A percentile compares a stretch with the other conserved stretches of the same genome.
Evolutionary conservation across 1,284 basidiomycete species (phyloP).

Genomic region (Apiotrichum gracile): DNA sequence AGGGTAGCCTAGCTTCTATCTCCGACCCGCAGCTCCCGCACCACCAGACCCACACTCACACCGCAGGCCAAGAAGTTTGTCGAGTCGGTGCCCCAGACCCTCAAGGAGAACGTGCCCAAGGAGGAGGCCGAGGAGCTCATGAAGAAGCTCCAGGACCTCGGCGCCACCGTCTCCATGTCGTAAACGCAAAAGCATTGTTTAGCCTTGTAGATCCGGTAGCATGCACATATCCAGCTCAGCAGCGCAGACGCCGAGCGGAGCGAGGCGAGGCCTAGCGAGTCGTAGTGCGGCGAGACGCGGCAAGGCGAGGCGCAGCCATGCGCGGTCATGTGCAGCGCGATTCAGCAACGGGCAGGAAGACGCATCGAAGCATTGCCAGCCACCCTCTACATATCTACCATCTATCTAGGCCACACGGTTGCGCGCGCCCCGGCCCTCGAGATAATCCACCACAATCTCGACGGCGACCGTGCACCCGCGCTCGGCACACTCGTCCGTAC

Average conservation of each 20-base stretch:
- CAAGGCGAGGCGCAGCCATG: too few relatives aligned
- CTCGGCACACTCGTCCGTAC: slow-evolving; percentile 28
- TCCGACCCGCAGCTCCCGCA: not conserved
- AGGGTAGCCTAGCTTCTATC: not conserved
- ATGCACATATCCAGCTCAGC: slow-evolving; percentile 19
- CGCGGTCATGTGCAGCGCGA: too few relatives aligned
- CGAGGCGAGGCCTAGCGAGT: not conserved
- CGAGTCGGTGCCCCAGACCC: slow-evolving; percentile 84
- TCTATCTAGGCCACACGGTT: slow-evolving; percentile 31
- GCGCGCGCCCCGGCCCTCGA: slow-evolving; percentile 29
- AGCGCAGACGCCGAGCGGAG: not conserved
- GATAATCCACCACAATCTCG: slow-evolving; percentile 33
- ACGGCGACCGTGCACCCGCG: slow-evolving; percentile 35
- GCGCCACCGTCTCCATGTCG: slow-evolving; percentile 71
- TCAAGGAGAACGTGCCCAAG: slow-evolving; percentile 95
- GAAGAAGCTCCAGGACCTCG: slow-evolving; percentile 80
- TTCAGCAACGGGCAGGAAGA: too few relatives aligned
- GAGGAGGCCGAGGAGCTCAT: slow-evolving; percentile 98
- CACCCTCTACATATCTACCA: not conserved
- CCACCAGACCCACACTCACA: slow-evolving; percentile 1
- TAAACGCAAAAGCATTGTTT: slow-evolving; percentile 10
- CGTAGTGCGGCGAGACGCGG: not conserved
- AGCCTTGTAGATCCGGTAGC: slow-evolving; percentile 4
- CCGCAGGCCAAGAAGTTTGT: slow-evolving; percentile 97
- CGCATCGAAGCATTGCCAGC: too few relatives aligned